Evolutionary conservation across 2,329 filamentous ascomycete species (phyloP).

Genomic region (Hymenoscyphus scutula): DNA sequence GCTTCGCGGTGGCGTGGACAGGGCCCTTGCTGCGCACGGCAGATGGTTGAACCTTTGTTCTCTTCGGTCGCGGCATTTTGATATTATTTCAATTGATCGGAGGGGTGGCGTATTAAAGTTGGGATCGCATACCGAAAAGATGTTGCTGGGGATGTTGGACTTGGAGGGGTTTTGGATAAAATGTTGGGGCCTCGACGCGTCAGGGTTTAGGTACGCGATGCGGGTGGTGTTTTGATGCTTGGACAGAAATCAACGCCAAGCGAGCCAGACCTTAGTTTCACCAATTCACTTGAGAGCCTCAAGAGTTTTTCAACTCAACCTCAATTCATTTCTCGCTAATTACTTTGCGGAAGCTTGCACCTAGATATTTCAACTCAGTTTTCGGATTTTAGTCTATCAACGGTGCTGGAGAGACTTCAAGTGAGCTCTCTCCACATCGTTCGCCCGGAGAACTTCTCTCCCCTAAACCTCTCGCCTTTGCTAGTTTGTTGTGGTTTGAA

Average conservation of each 20-base stretch:
- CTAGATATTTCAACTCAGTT: background rate
- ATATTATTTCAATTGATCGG: background rate
- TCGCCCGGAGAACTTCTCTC: no score
- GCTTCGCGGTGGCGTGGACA: constrained; percentile 15
- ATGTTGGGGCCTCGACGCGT: constrained; percentile 1
- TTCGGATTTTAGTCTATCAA: background rate
- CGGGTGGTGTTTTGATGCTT: constrained; percentile 3
- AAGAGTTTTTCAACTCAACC: background rate
- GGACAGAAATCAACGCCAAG: constrained; percentile 1
- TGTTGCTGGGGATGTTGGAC: background rate
- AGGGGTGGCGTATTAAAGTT: background rate
- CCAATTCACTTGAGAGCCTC: background rate
- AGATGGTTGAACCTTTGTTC: constrained; percentile 36
- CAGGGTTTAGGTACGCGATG: background rate
- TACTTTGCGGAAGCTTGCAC: background rate
- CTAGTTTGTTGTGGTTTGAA: no score
- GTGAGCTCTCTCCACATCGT: no score
- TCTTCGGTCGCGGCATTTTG: constrained; percentile 38
- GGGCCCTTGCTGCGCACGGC: constrained; percentile 23
- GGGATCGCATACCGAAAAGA: background rate
- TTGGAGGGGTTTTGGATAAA: constrained; percentile 4
- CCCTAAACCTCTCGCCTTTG: no score
- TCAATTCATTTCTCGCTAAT: background rate
- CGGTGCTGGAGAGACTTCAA: no score
- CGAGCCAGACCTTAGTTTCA: background rate